A percentile compares a stretch with the other conserved stretches of the same genome.
Evolutionary conservation across 176 grass and related monocot species (phyloP).

Genomic region (Alopecurus myosuroides): DNA sequence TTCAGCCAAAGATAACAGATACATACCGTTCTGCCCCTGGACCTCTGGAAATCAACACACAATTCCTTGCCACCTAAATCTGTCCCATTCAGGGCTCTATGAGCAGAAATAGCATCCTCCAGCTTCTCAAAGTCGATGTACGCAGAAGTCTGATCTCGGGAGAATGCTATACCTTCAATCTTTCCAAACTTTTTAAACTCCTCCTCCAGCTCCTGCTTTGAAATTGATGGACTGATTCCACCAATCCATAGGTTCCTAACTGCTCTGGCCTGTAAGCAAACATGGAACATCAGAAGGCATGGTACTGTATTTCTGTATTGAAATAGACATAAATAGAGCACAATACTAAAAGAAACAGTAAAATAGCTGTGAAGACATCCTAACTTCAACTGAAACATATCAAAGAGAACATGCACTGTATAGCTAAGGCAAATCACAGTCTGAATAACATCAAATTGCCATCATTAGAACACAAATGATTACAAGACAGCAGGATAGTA

Average conservation of each 20-base stretch:
- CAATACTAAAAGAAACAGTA: background rate
- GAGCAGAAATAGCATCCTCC: conserved; percentile 91
- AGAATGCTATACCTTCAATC: conserved; percentile 63
- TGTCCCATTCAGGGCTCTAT: conserved; percentile 71
- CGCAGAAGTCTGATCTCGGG: conserved; percentile 55
- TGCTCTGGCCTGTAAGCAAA: conserved; percentile 60
- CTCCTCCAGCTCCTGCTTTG: conserved; percentile 60
- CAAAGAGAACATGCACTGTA: background rate
- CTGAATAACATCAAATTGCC: background rate
- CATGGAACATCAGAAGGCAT: background rate
- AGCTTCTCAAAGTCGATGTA: conserved; percentile 72
- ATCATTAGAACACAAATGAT: background rate
- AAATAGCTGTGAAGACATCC: background rate
- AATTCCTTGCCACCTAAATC: conserved; percentile 62
- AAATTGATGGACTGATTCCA: conserved; percentile 59
- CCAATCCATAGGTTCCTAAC: conserved; percentile 86
- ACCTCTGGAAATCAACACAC: conserved; percentile 94
- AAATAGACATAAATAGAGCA: background rate
- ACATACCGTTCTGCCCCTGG: conserved; percentile 62
- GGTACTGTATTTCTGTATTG: background rate
- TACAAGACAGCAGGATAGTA: background rate
- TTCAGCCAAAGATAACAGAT: background rate
- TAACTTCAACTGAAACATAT: background rate
- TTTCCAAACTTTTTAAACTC: conserved; percentile 81
- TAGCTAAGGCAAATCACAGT: background rate